A percentile compares a stretch with the other conserved stretches of the same genome.
phyloP scores from a whole-genome alignment of 768 basidiomycete species.

The Leccinum variicolor region DNA sequence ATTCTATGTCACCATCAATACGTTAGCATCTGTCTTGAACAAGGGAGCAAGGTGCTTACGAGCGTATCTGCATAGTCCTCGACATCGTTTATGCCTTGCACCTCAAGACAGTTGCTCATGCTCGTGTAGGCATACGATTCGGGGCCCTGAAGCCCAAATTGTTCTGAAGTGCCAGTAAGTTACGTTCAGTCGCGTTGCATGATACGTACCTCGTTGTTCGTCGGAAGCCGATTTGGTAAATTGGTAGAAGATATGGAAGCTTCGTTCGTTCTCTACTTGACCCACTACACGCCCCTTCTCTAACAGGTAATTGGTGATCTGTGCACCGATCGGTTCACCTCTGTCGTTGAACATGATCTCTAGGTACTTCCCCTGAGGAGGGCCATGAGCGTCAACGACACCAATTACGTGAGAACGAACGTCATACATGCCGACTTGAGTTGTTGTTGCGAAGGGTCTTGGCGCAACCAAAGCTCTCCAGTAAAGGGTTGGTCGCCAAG shows the following conservation, averaged over 20 bases:
- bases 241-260: constrained; percentile 99
- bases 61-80: constrained; percentile 87
- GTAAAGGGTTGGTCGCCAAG: constrained; percentile 91
- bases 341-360: constrained; percentile 98
- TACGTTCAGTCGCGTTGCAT: not conserved
- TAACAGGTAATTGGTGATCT: constrained; percentile 96
- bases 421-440: constrained; percentile 91
- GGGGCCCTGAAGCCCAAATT: constrained; percentile 92
- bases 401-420: not conserved
- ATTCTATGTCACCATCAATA: constrained; percentile 44
- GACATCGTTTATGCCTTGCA: constrained; percentile 85
- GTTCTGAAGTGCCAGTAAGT: constrained; percentile 51
- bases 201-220: constrained; percentile 76
- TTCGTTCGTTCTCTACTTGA: constrained; percentile 93
- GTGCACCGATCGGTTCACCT: constrained; percentile 94
- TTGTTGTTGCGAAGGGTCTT: constrained; percentile 99
- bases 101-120: constrained; percentile 87
- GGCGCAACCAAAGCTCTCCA: constrained; percentile 98
- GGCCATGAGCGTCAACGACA: constrained; percentile 7
- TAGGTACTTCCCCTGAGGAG: constrained; percentile 88
- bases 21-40: constrained; percentile 2
- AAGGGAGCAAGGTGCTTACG: constrained; percentile 42
- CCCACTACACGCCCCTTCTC: constrained; percentile 97
- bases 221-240: constrained; percentile 94
- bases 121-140: constrained; percentile 95